These are phyloP conservation scores for Globisporangium camurandrum DNA, from an alignment of 352 stramenopile species.

Conservation along the genomic window DNA sequence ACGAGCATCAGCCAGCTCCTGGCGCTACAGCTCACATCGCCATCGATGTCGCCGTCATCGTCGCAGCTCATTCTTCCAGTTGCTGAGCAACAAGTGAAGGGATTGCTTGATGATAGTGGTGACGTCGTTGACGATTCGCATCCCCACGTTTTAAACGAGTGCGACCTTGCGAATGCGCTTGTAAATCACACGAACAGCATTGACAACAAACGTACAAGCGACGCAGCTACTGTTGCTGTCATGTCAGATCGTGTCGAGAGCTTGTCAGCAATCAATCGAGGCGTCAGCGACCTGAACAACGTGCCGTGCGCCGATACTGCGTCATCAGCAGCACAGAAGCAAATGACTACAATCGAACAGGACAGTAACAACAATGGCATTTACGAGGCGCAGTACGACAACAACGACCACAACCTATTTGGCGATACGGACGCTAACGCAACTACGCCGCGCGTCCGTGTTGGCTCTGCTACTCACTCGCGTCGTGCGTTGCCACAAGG, in stretches of 20 bases:
- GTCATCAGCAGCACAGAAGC: no score
- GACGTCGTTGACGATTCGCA: not conserved
- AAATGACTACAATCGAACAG: not conserved
- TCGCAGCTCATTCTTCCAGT: no score
- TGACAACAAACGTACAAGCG: no score
- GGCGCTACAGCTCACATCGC: not conserved
- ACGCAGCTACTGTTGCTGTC: no score
- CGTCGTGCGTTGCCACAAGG: not conserved
- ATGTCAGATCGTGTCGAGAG: no score
- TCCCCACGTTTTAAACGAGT: not conserved
- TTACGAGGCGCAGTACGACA: no score
- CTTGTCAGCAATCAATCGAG: no score
- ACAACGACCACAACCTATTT: slow-evolving; percentile 10
- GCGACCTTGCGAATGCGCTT: not conserved
- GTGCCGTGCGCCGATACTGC: no score
- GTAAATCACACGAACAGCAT: not conserved
- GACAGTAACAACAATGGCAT: not conserved
- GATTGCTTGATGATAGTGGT: not conserved
- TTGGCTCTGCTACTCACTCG: not conserved
- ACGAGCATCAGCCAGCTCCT: not conserved
- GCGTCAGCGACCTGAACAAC: no score
- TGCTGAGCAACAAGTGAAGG: no score
- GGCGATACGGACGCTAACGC: slow-evolving; percentile 12
- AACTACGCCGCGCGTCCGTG: not conserved
- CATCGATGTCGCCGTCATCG: not conserved